A percentile compares a stretch with the other conserved stretches of the same genome.
These are phyloP conservation scores for Lyophyllum decastes DNA, from an alignment of 768 basidiomycete species.

Conservation along the genomic window DNA sequence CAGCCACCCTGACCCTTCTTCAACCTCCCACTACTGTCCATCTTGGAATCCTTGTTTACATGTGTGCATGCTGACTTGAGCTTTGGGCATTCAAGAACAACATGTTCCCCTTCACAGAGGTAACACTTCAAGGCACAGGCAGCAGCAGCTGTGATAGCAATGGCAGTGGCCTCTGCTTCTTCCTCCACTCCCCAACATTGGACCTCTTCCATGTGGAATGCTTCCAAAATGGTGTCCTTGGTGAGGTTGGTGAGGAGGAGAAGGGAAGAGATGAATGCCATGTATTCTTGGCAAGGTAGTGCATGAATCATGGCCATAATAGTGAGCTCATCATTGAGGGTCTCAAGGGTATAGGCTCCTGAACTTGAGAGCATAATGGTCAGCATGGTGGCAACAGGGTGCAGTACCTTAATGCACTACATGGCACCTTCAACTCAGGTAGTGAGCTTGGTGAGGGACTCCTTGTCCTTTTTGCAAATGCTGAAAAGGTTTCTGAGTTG, in stretches of 20 bases:
- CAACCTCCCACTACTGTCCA: background rate
- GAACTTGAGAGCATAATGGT: too few species aligned
- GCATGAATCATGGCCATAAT: conserved; percentile 4
- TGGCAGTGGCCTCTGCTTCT: background rate
- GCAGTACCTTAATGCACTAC: background rate
- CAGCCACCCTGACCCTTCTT: background rate
- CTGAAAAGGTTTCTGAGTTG: conserved; percentile 1
- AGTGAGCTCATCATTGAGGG: conserved; percentile 1
- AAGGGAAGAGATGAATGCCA: conserved; percentile 1
- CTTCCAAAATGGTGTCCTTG: conserved; percentile 1
- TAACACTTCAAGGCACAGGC: background rate
- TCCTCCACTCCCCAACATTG: background rate
- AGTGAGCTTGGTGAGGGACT: background rate
- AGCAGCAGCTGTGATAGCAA: background rate
- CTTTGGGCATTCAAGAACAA: background rate
- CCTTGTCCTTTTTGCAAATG: conserved; percentile 1
- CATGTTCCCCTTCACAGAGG: background rate
- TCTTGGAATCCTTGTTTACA: background rate
- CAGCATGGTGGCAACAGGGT: background rate
- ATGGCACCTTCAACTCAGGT: conserved; percentile 1
- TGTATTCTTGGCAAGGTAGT: conserved; percentile 3
- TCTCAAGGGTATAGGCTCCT: conserved; percentile 1
- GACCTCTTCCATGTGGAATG: background rate
- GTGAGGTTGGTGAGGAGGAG: conserved; percentile 5
- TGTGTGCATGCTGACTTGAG: background rate